Evolutionary conservation across 1,139 yeast genomes (phyloP), one percentile per base, ranked within the genome.

Genomic region (Geotrichum europaeum): DNA sequence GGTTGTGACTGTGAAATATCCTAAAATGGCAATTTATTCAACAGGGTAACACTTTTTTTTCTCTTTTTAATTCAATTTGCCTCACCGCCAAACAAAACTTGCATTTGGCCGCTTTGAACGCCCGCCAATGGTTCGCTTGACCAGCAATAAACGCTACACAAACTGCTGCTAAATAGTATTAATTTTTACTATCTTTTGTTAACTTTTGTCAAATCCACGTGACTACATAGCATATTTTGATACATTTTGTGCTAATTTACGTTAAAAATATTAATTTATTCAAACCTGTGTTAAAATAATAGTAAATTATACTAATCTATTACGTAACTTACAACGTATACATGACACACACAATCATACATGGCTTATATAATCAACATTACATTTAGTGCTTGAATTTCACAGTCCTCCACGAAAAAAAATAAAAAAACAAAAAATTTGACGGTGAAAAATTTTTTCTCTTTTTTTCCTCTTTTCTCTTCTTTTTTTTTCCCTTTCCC

Each of bases 371-470:
- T 36, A 36, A 36, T 15, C n/a, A 13, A 36, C 43, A 15, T 18
- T 36, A 5, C n/a, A 9, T 15, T 15, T 13, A 12, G 18, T 36
- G 12, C 43, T 36, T 13, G n/a, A 36, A 13, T 36, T 36, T 5
- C n/a, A 13, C n/a, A 2, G 13, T 36, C 18, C 4, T 13, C 4
- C 4, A 5, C 25, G 2, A 15, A 36, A 36, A 36, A 12, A 13
- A 15, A 15, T 9, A 34, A 10, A 13, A n/a, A 36, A 36, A 10
- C 6, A 36, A 36, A 36, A 36, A 10, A 15, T 18, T n/a, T 53
- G n/a, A 22, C 28, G 32, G 36, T 18, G 30, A 54, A 49, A 58
- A 58, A 58, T 54, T 28, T 36, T 54, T 58, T 57, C 47, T 50
- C 52, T 49, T 51, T 43, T 30, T 50, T 28, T 36, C 25, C 30